phyloP scores from a whole-genome alignment of 441 rosid genomes.

The Brassica balearica region DNA sequence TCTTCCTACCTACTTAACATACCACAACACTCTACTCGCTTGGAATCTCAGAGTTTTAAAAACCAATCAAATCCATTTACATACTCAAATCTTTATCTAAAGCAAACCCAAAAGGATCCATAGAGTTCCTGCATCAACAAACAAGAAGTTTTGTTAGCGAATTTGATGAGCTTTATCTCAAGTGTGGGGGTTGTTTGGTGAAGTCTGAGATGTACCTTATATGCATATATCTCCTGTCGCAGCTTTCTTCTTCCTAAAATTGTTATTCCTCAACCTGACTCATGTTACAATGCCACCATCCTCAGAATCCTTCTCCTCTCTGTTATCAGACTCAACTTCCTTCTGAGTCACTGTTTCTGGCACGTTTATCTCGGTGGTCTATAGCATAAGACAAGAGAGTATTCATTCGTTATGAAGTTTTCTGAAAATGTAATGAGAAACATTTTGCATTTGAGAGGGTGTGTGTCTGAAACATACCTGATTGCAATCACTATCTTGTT shows the following conservation, averaged over 20 bases:
- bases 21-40: conserved; percentile 29
- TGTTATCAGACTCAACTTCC: conserved; percentile 20
- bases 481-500: conserved; percentile 15
- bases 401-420: neutral
- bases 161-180: neutral
- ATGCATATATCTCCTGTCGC: conserved; percentile 19
- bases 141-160: conserved; percentile 25
- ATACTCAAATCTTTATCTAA: conserved; percentile 29
- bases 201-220: conserved; percentile 33
- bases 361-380: neutral
- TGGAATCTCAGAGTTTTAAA: conserved; percentile 7
- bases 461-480: conserved; percentile 25
- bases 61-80: conserved; percentile 32
- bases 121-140: conserved; percentile 36
- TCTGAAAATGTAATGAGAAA: neutral
- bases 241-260: neutral
- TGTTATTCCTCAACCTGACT: conserved; percentile 10
- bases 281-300: conserved; percentile 33
- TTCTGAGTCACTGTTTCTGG: conserved; percentile 14
- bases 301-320: conserved; percentile 22
- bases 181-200: neutral
- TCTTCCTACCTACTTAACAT: conserved; percentile 8
- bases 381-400: conserved; percentile 7
- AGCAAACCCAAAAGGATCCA: conserved; percentile 8
- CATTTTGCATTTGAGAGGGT: neutral